Conservation (phyloP, 495 filamentous ascomycete species). For the Evernia prunastri region DNA sequence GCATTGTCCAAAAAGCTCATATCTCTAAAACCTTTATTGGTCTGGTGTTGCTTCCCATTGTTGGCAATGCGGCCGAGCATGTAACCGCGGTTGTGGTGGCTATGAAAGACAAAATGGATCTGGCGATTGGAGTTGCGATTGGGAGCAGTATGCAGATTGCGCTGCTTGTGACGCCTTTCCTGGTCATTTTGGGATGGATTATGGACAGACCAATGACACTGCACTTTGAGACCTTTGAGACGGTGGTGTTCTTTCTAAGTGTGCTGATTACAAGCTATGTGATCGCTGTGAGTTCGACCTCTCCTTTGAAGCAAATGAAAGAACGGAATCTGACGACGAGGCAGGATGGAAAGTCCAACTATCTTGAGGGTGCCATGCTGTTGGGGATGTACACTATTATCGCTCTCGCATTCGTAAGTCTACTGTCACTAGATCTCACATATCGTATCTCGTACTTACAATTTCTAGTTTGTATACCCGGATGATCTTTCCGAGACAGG, state of each 20-base stretch:
- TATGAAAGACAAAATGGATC: conserved; percentile 93
- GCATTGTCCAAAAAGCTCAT: conserved; percentile 70
- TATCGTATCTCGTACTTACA: background rate
- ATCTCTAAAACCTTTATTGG: conserved; percentile 97
- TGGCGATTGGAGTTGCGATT: conserved; percentile 90
- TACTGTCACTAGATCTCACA: background rate
- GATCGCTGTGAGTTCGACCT: conserved; percentile 21
- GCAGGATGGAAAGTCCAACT: conserved; percentile 95
- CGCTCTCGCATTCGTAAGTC: conserved; percentile 23
- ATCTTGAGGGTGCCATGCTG: conserved; percentile 89
- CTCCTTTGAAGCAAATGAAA: background rate
- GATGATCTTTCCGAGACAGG: background rate
- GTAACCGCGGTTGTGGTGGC: conserved; percentile 91
- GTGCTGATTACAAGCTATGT: conserved; percentile 89
- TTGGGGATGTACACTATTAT: conserved; percentile 57
- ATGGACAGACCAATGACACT: conserved; percentile 79
- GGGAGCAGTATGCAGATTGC: conserved; percentile 90
- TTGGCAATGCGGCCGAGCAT: conserved; percentile 96
- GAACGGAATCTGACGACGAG: conserved; percentile 25
- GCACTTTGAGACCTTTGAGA: conserved; percentile 90
- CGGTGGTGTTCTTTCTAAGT: conserved; percentile 84
- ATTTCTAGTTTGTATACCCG: background rate
- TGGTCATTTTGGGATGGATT: conserved; percentile 91
- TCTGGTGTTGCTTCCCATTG: conserved; percentile 90
- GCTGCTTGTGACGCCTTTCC: conserved; percentile 80